Conservation (phyloP, 2,329 filamentous ascomycete genomes). For the Penicillium corylophilum region DNA sequence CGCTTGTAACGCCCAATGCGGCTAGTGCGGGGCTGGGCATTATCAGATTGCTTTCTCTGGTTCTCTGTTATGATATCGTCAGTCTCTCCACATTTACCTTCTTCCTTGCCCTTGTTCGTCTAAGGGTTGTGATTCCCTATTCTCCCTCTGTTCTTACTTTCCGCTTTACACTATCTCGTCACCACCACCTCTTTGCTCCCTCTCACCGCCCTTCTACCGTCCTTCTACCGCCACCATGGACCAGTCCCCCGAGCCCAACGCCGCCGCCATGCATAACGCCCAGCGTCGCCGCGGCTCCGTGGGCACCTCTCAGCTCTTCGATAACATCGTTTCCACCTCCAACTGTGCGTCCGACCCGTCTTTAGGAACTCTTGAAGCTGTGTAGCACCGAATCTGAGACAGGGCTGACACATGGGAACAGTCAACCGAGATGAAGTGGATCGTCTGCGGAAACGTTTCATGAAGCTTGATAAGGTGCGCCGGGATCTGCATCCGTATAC, state of each 20-base stretch:
- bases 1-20: slow-evolving; percentile 40
- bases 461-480: slow-evolving; percentile 94
- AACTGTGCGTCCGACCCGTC: slow-evolving; percentile 68
- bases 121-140: neutral
- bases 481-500: neutral
- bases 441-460: slow-evolving; percentile 91
- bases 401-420: slow-evolving; percentile 40
- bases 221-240: slow-evolving; percentile 29
- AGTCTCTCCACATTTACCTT: neutral
- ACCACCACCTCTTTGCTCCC: neutral
- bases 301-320: slow-evolving; percentile 69
- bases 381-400: neutral
- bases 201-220: slow-evolving; percentile 3
- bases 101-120: neutral
- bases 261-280: slow-evolving; percentile 46
- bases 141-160: slow-evolving; percentile 1
- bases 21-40: slow-evolving; percentile 45
- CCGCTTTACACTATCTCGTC: neutral
- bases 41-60: slow-evolving; percentile 38
- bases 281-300: slow-evolving; percentile 43
- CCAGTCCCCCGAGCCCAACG: slow-evolving; percentile 38
- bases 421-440: slow-evolving; percentile 98
- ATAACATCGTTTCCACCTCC: slow-evolving; percentile 92
- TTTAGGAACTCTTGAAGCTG: neutral
- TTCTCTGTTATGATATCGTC: neutral